Percentiles rank a stretch among this genome's conserved stretches.
These are phyloP conservation scores for Venturia carpophila DNA, from an alignment of 2,329 filamentous ascomycete species.

Conservation along the genomic window DNA sequence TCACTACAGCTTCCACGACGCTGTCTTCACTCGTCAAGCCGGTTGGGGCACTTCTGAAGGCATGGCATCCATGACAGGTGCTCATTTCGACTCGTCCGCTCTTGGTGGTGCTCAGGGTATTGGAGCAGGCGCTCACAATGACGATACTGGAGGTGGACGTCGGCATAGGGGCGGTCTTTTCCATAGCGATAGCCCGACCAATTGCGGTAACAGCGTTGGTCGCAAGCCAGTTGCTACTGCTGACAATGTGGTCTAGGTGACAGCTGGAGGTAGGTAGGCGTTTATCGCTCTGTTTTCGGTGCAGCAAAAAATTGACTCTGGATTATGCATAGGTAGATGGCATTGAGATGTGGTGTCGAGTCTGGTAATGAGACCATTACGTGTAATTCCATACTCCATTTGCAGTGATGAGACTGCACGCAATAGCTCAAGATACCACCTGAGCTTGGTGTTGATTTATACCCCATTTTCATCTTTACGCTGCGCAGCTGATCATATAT, in stretches of 20 bases:
- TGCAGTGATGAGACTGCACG: background rate
- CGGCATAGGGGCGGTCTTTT: background rate
- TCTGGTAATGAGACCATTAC: background rate
- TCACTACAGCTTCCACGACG: conserved; percentile 42
- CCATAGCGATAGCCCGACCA: background rate
- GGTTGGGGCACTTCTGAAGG: conserved; percentile 48
- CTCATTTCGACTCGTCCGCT: conserved; percentile 35
- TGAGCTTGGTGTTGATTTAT: background rate
- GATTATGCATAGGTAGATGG: background rate
- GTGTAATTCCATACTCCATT: background rate
- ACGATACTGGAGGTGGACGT: background rate
- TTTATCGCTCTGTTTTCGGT: background rate
- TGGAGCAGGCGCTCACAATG: background rate
- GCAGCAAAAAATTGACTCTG: background rate
- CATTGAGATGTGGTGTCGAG: background rate
- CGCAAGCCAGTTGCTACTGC: conserved; percentile 7
- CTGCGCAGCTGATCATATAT: too few species aligned
- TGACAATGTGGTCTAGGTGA: background rate
- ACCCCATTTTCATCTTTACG: background rate
- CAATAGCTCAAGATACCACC: background rate
- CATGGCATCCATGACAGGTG: conserved; percentile 34
- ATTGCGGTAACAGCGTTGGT: conserved; percentile 6
- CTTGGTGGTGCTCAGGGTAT: conserved; percentile 1
- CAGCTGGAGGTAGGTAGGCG: background rate
- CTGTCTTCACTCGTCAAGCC: conserved; percentile 51